Percentiles rank a stretch among this genome's conserved stretches.
These are phyloP conservation scores for Stemphylium vesicarium DNA, from an alignment of 2,329 filamentous ascomycete species.

Conservation along the genomic window DNA sequence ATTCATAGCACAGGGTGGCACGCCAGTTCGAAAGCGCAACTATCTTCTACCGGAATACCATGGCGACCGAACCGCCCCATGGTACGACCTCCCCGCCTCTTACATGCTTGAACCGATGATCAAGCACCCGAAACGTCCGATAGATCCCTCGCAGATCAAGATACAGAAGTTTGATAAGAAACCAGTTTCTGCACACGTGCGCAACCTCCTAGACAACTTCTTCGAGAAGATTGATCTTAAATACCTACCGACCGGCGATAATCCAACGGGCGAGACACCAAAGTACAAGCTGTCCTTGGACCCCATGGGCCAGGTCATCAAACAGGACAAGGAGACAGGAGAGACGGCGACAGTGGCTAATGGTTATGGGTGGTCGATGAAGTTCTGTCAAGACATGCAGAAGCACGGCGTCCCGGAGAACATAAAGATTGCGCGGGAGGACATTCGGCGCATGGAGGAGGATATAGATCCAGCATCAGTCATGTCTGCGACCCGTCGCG, in stretches of 20 bases:
- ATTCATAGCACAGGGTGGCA: conserved; percentile 39
- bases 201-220: conserved; percentile 69
- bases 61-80: conserved; percentile 74
- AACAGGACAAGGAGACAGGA: conserved; percentile 70
- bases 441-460: conserved; percentile 25
- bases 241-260: conserved; percentile 56
- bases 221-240: conserved; percentile 66
- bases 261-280: conserved; percentile 34
- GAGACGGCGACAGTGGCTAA: conserved; percentile 71
- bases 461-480: conserved; percentile 7
- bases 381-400: conserved; percentile 84
- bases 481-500: conserved; percentile 12
- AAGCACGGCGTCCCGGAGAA: conserved; percentile 32
- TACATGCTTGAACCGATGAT: conserved; percentile 81
- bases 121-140: conserved; percentile 75
- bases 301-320: conserved; percentile 72
- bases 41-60: conserved; percentile 78
- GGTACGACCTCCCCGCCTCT: conserved; percentile 82
- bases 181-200: conserved; percentile 70
- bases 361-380: conserved; percentile 86
- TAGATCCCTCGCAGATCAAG: conserved; percentile 71
- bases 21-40: conserved; percentile 59
- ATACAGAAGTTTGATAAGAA: conserved; percentile 69
- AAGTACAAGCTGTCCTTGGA: conserved; percentile 64
- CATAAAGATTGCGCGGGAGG: conserved; percentile 30